Evolutionary conservation across 2,329 filamentous ascomycete species (phyloP).

Genomic region (Ceratocystis ficicola): DNA sequence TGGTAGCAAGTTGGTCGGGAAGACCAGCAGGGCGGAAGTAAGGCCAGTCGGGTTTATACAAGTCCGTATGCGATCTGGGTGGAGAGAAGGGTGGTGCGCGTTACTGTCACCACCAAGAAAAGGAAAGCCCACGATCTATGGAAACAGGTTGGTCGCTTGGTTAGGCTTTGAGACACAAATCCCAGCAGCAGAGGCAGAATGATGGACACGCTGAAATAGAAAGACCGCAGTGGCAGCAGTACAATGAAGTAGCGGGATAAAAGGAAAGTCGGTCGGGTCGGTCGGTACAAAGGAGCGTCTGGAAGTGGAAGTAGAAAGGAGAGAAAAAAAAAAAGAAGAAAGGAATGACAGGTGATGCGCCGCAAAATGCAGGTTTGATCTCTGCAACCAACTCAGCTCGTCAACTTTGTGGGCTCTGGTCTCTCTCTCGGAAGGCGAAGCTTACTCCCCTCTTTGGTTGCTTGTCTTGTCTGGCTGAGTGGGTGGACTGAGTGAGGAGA

Average conservation of each 20-base stretch:
- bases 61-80: background rate
- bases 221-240: background rate
- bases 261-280: background rate
- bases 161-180: background rate
- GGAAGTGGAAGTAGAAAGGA: background rate
- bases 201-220: background rate
- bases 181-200: background rate
- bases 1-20: background rate
- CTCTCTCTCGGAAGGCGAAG: background rate
- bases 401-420: background rate
- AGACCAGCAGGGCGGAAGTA: background rate
- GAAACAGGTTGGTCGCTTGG: background rate
- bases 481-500: background rate
- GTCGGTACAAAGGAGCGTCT: background rate
- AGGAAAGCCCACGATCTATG: background rate
- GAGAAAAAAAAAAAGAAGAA: slow-evolving; percentile 1
- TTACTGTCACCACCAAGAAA: background rate
- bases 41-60: background rate
- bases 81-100: background rate
- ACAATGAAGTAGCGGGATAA: background rate
- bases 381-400: background rate
- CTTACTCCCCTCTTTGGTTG: background rate
- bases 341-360: slow-evolving; percentile 4
- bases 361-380: background rate
- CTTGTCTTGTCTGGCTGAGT: background rate